Percentiles rank a stretch among this genome's conserved stretches.
These are phyloP conservation scores for Colletotrichum tofieldiae DNA, from an alignment of 2,329 filamentous ascomycete species.

Conservation along the genomic window DNA sequence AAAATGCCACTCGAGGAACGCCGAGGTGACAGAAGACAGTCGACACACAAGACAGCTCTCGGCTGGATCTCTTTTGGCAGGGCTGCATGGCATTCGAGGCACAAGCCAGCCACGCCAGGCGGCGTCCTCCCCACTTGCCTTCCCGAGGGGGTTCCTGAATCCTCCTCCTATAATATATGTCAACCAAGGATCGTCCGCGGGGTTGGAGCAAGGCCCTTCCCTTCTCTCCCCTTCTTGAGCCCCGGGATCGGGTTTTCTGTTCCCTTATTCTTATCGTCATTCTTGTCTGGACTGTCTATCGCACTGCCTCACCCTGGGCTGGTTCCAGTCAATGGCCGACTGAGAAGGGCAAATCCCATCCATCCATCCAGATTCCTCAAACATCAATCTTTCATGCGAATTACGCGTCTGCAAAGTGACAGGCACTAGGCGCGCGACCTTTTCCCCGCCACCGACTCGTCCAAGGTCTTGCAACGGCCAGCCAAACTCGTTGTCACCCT, in stretches of 20 bases:
- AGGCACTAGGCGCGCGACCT: not conserved
- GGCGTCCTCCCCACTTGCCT: not conserved
- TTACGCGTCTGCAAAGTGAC: conserved; percentile 8
- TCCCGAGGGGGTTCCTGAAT: conserved; percentile 1
- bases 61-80: not conserved
- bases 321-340: conserved; percentile 21
- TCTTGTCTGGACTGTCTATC: conserved; percentile 7
- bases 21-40: conserved; percentile 37
- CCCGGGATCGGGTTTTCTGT: not conserved
- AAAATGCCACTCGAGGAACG: conserved; percentile 14
- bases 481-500: conserved; percentile 5
- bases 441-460: not conserved
- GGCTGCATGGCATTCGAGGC: conserved; percentile 9
- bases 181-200: conserved; percentile 33
- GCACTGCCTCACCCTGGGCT: conserved; percentile 23
- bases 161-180: conserved; percentile 28
- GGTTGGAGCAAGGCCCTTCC: conserved; percentile 27
- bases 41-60: conserved; percentile 32
- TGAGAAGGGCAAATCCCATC: conserved; percentile 4
- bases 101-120: not conserved
- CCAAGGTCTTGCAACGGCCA: not conserved
- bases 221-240: not conserved
- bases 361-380: conserved; percentile 18
- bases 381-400: conserved; percentile 27
- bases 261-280: conserved; percentile 16